Conservation (phyloP, 2,329 filamentous ascomycete genomes). For the Colletotrichum destructivum region DNA sequence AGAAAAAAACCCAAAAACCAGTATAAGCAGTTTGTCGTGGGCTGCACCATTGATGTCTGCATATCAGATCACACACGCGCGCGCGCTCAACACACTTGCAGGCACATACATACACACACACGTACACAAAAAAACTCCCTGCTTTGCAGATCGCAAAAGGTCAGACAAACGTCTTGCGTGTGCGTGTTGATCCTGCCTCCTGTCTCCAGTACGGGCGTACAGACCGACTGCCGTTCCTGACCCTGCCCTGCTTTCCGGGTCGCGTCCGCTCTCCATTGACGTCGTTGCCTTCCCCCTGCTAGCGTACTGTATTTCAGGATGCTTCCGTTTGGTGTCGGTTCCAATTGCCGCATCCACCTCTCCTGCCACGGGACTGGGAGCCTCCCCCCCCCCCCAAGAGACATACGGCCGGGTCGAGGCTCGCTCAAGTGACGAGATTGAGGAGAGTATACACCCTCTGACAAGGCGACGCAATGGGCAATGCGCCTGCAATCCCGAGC, state of each 20-base stretch:
- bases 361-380: neutral
- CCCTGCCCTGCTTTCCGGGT: neutral
- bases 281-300: conserved; percentile 13
- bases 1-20: neutral
- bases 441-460: too few relatives aligned
- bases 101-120: too few relatives aligned
- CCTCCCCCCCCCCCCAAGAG: too few relatives aligned
- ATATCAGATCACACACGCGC: conserved; percentile 10
- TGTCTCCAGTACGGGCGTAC: conserved; percentile 10
- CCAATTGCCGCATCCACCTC: conserved; percentile 26
- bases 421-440: conserved; percentile 10
- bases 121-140: conserved; percentile 11
- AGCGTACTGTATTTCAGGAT: neutral
- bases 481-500: conserved; percentile 12
- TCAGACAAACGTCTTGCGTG: conserved; percentile 9
- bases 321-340: conserved; percentile 1
- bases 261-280: neutral
- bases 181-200: neutral
- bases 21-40: conserved; percentile 22
- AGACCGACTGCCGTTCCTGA: neutral
- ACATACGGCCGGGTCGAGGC: neutral
- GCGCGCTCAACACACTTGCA: neutral
- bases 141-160: conserved; percentile 28
- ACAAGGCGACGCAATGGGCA: conserved; percentile 24
- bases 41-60: conserved; percentile 23